Evolutionary conservation across 768 basidiomycete genomes (phyloP).

Genomic region (Pleurotus sapidus): DNA sequence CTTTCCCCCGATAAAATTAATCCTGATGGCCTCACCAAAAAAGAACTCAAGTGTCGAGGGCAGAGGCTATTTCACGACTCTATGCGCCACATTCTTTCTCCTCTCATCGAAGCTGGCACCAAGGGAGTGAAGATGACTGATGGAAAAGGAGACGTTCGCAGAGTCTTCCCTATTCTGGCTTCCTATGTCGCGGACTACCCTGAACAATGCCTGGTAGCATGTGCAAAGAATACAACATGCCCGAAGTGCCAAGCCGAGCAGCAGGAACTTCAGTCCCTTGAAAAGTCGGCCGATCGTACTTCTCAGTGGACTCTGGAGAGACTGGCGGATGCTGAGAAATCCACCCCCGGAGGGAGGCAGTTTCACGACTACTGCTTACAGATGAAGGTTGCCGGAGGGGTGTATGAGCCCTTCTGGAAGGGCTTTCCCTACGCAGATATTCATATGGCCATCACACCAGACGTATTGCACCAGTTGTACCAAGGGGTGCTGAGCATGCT

Average conservation of each 20-base stretch:
- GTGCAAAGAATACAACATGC: conserved; percentile 23
- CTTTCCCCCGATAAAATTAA: conserved; percentile 32
- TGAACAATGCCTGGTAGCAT: conserved; percentile 37
- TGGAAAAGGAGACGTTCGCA: conserved; percentile 23
- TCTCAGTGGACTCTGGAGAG: conserved; percentile 11
- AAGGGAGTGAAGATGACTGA: conserved; percentile 30
- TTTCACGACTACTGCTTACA: not conserved
- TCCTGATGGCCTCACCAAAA: conserved; percentile 8
- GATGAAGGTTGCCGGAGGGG: not conserved
- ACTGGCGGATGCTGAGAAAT: conserved; percentile 24
- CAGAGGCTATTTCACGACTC: conserved; percentile 33
- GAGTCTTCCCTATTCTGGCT: conserved; percentile 36
- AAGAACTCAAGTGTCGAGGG: conserved; percentile 14
- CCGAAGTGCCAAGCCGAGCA: conserved; percentile 20
- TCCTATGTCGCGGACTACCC: conserved; percentile 38
- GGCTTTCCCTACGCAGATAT: conserved; percentile 38
- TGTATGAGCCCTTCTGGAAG: conserved; percentile 37
- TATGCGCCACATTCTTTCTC: conserved; percentile 26
- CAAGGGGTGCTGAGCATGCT: conserved; percentile 46
- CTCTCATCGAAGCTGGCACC: conserved; percentile 20
- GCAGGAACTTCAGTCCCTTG: conserved; percentile 16
- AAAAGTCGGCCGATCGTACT: not conserved
- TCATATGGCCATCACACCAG: conserved; percentile 37
- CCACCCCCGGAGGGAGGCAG: not conserved
- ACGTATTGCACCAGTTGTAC: conserved; percentile 46